Base-by-base conservation (phyloP, 805 yeast genomes). In the Candida yuanshanica region DNA sequence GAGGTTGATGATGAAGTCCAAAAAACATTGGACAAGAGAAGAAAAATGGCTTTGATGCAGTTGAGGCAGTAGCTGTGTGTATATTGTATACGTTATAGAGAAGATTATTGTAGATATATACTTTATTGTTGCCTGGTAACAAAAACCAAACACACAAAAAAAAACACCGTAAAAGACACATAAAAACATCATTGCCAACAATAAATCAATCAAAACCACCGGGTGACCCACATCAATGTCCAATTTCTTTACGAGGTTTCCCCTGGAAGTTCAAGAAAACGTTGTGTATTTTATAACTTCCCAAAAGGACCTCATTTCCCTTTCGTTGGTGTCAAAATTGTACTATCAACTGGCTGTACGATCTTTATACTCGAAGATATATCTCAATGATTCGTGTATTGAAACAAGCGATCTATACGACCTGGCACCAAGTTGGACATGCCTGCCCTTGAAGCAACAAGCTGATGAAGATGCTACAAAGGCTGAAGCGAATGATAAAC, bases 1-100 rank as follows among this genome's bases (percentile, higher is more conserved):
- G 18, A 24, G 8, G 4, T 18, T 11, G 37, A 42, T 10, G n/a
- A 29, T n/a, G 42, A 32, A 17, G 17, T 35, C 5, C 35, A 39
- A 13, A 40, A 35, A 17, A 36, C 35, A 14, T 22, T 69, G 63
- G 73, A 68, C 39, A 61, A 59, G 41, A 58, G 73, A 51, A 56
- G 73, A 40, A 65, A 68, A 40, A 49, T 64, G 35, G 73, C 73
- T 9, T 48, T 68, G 45, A 61, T 61, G 48, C 70, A 66, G 48
- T 50, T 69, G 36, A 72, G 66, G 37, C 13, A 14, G 12, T 40
- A 2, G 38, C 37, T 2, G 31, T 27, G 8, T 27, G 18, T 14
- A 27, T 7, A 7, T 22, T 22, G 24, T 22, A 10, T 22, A 22
- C 10, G 10, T 22, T 22, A 7, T 7, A 7, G 24, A 22, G 24